Evolutionary conservation across 148 eudicot species (phyloP), one percentile per base, ranked within the genome.

Genomic region (Polygonum maritimum): DNA sequence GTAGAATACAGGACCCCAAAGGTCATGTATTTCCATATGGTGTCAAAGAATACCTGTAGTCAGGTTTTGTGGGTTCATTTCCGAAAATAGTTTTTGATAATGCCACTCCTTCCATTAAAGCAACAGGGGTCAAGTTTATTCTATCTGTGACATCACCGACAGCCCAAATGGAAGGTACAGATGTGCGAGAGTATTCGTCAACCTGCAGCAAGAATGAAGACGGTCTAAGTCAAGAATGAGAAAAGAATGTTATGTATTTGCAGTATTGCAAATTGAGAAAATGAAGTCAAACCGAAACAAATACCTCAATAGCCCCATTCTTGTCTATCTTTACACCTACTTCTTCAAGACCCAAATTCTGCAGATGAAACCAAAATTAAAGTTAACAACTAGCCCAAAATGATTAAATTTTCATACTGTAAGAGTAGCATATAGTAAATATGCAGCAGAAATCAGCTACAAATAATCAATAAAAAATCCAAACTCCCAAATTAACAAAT

Each of bases 121-220:
- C 99, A 76, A 95, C 96, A 22, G 99, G 99, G 76, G 99, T 95
- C 83, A 95, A 95, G 86, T 92, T 95, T 91, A 95, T 86, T 74
- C 99, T 86, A 78, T 95, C 87, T 72, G 99, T 95, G 75, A 86
- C 97, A 81, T 95, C 99, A 80, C 99, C 99, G 52, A 95, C 97
- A 12, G 99, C 99, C 92, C 97, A 95, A 84, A 92, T 95, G 47
- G 99, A 95, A 79, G 97, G 96, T 78, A 92, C 96, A 67, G 96
- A 90, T 55, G 97, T 84, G 65, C 86, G 88, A 35, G 99, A 95
- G 84, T 76, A 92, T 73, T 92, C 96, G 79, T 92, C 89, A 58
- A 95, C 99, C 99, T 95, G 81, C 47, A 11, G 39, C 81, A 73
- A 78, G 73, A 86, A 31, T 62, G 16, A 38, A 63, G 63, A 80